Base-by-base conservation (phyloP, 176 grass and related monocot genomes). In the Carex kokanica region DNA sequence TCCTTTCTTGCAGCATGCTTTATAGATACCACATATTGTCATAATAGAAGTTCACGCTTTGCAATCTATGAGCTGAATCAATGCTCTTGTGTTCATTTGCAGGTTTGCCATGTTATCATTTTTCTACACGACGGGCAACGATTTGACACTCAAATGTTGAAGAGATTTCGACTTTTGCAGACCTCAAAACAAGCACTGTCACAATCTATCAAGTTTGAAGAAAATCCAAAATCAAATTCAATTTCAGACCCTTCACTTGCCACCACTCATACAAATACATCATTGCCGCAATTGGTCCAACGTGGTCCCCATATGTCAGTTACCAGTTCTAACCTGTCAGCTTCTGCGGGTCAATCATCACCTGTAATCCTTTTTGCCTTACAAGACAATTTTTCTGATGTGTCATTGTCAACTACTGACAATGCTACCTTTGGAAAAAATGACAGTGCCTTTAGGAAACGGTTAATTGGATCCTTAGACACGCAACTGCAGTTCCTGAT, bases 31-130 rank as follows among this genome's bases (percentile, higher is more conserved):
- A 2, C 25, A 32, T 13, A 3, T 41, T 69, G 65, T 23, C 20
- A 61, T 61, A 21, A 69, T 40, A 38, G 14, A n/a, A 6, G 6
- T 68, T 83, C 7, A 11, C 41, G 27, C 12, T 29, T 88, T 60
- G 2, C 27, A 67, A 81, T 70, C 20, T 51, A 32, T 49, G 20
- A 55, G 6, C 23, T 54, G 38, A 83, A 18, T 64, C 17, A 55
- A 58, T 69, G 45, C 40, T 45, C 23, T 60, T 82, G 34, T 57
- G 23, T 75, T 79, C 5, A 54, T 38, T 56, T 87, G 61, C 66
- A 98, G 95, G 95, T 98, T 54, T 98, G 95, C 84, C 91, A 98
- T 85, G 80, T 95, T 65, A 88, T 95, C 20, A 86, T 95, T 93
- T 95, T 98, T 91, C 21, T 98, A 75, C 95, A 95, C 55, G 89